Percentiles rank a stretch among this genome's conserved stretches.
Evolutionary conservation across 768 basidiomycete species (phyloP).

Genomic region (Tulasnella sp.): DNA sequence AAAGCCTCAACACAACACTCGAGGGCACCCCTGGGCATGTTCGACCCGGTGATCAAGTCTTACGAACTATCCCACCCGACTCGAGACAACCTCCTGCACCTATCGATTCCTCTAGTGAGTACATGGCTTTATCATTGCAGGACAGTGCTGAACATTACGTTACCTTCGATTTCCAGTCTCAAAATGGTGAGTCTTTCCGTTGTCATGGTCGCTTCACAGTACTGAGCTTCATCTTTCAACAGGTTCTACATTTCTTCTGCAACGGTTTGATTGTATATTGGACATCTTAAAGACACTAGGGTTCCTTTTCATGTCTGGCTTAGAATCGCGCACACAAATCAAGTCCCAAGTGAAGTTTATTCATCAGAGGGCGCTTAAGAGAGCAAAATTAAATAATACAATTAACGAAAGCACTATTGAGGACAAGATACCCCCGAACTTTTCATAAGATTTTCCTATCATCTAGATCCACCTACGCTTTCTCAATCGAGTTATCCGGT

Average conservation of each 20-base stretch:
- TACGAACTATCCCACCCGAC: constrained; percentile 57
- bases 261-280: constrained; percentile 42
- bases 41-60: constrained; percentile 45
- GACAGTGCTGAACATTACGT: not conserved
- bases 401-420: too few relatives aligned
- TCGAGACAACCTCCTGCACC: constrained; percentile 76
- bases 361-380: too few relatives aligned
- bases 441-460: too few relatives aligned
- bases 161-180: constrained; percentile 39
- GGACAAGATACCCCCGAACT: too few relatives aligned
- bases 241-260: constrained; percentile 82
- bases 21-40: constrained; percentile 60
- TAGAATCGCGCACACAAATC: too few relatives aligned
- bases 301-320: too few relatives aligned
- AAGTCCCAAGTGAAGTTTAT: too few relatives aligned
- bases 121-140: not conserved
- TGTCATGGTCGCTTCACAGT: not conserved
- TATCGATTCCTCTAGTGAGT: constrained; percentile 79
- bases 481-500: constrained; percentile 24
- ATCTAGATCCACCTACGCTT: not conserved
- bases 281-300: too few relatives aligned
- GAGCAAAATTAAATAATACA: too few relatives aligned
- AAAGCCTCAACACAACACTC: constrained; percentile 68
- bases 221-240: not conserved
- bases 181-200: constrained; percentile 41